These are phyloP conservation scores for Eucalyptus decipiens DNA, from an alignment of 345 rosid genomes.

Conservation along the genomic window DNA sequence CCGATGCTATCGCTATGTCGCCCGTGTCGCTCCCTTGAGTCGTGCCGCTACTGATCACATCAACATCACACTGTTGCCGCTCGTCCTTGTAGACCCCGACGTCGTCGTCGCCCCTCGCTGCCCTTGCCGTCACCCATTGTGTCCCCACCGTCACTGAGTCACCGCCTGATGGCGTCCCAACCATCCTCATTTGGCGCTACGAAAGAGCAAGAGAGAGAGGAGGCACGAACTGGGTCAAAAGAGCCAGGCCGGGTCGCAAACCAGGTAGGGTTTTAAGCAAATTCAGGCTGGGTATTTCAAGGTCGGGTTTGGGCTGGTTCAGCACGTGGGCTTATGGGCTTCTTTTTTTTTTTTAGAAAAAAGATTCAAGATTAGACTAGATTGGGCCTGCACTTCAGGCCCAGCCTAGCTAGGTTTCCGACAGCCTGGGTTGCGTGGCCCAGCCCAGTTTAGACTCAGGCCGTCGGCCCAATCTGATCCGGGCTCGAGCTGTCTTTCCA, in stretches of 20 bases:
- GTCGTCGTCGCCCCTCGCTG: fast-evolving
- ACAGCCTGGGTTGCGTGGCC: fast-evolving
- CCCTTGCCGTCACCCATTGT: fast-evolving
- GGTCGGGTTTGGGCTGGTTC: no score
- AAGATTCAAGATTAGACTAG: no score
- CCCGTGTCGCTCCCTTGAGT: fast-evolving
- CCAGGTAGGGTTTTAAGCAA: no score
- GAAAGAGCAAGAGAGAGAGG: no score
- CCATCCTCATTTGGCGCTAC: fast-evolving
- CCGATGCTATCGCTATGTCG: fast-evolving
- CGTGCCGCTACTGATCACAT: no score
- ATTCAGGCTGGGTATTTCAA: fast-evolving
- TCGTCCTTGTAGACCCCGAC: fast-evolving
- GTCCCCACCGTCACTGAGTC: no score
- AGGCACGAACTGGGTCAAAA: no score
- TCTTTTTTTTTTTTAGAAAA: no score
- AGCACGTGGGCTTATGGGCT: no score
- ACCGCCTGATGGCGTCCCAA: fast-evolving
- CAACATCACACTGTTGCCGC: fast-evolving
- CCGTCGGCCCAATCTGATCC: fast-evolving
- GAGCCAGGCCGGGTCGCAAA: fast-evolving
- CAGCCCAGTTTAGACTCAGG: fast-evolving
- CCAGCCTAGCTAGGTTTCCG: no score
- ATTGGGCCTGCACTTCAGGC: fast-evolving
- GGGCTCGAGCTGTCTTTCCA: fast-evolving